Conservation (phyloP, 768 basidiomycete genomes). For the Mrakia hoshinonis region DNA sequence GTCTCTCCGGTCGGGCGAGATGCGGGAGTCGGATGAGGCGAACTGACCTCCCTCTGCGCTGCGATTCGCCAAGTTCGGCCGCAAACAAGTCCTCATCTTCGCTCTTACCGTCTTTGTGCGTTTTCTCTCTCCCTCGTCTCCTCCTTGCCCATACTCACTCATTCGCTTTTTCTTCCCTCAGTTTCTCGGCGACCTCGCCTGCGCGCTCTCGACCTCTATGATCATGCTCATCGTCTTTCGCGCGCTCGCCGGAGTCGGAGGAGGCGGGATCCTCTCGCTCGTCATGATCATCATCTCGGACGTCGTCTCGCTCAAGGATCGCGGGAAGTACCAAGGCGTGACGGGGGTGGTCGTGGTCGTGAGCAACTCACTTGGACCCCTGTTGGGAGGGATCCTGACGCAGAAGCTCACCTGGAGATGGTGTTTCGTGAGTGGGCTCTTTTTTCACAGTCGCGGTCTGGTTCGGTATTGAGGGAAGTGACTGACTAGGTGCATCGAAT, state of each 20-base stretch:
- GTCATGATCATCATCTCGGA: slow-evolving; percentile 46
- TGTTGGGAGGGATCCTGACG: slow-evolving; percentile 53
- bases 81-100: slow-evolving; percentile 54
- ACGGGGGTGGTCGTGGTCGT: slow-evolving; percentile 56
- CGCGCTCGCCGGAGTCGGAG: slow-evolving; percentile 60
- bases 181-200: slow-evolving; percentile 54
- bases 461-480: background rate
- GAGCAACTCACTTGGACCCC: slow-evolving; percentile 59
- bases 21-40: too few species aligned
- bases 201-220: slow-evolving; percentile 60
- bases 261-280: slow-evolving; percentile 63
- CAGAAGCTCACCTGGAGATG: slow-evolving; percentile 60
- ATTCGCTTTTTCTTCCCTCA: slow-evolving; percentile 51
- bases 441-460: background rate
- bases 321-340: slow-evolving; percentile 69
- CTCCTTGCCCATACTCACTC: slow-evolving; percentile 29
- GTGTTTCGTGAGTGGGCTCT: slow-evolving; percentile 51
- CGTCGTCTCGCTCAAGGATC: slow-evolving; percentile 58
- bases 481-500: background rate
- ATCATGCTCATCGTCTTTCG: slow-evolving; percentile 58
- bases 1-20: too few species aligned
- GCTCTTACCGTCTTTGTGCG: slow-evolving; percentile 44
- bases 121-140: too few species aligned
- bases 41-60: too few species aligned
- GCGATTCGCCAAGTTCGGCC: slow-evolving; percentile 41